Evolutionary conservation across 768 basidiomycete genomes (phyloP), one percentile per base, ranked within the genome.

Genomic region (Epithele typhae): DNA sequence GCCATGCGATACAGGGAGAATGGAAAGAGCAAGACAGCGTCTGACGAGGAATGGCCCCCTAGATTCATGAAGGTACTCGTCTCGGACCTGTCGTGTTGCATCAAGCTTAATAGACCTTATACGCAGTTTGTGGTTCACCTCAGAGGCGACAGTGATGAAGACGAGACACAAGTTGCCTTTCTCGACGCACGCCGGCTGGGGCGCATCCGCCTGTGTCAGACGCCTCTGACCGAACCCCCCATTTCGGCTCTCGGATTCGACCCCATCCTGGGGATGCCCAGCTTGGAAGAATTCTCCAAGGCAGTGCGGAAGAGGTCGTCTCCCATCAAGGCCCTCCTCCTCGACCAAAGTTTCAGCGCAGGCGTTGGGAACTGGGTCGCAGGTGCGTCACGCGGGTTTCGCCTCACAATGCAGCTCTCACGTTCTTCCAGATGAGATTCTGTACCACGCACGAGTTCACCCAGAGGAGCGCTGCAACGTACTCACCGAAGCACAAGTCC

Each of bases 351-450:
- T 0, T 89, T 90, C 67, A 84, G 78, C 51, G 86, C 87, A 10
- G 88, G 88, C 1, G 77, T 91, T 9, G 84, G 88, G 3, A 91
- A 90, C 60, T 90, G 87, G 82, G 78, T 90, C 17, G 87, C 87
- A 56, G 85, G 84, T 79, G 53, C 35, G 58, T 64, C 8, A 30
- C 27, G 27, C 27, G 27, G 7, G 8, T 30, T 7, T 30, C 27
- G 14, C 27, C 27, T 30, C 27, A 7, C 27, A n/a, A n/a, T n/a
- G n/a, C n/a, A n/a, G n/a, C n/a, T n/a, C n/a, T n/a, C n/a, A n/a
- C n/a, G n/a, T n/a, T n/a, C n/a, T n/a, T n/a, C 34, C 48, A 81
- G 82, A 86, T 59, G 83, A 87, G 64, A 78, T 89, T 37, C 61
- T 90, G 32, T 89, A 87, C 61, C 82, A 89, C 58, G 72, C 87